These are phyloP conservation scores for Dendrobium officinale DNA, from an alignment of 106 monocot species.

Conservation along the genomic window DNA sequence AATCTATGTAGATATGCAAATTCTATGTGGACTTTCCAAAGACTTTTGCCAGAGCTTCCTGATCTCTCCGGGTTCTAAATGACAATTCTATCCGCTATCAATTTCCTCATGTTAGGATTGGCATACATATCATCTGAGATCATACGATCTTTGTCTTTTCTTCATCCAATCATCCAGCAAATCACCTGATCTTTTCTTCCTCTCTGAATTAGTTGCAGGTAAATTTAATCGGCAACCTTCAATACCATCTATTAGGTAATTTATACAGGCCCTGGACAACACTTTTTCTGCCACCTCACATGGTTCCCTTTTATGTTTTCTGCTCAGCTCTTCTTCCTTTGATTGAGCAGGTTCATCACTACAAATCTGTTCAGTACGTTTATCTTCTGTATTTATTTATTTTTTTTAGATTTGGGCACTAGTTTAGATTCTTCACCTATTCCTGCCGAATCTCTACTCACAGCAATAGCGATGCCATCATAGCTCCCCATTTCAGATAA, in stretches of 20 bases:
- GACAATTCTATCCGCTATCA: neutral
- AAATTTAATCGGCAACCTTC: neutral
- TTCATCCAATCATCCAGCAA: neutral
- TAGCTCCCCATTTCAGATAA: neutral
- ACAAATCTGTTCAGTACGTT: neutral
- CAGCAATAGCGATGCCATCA: neutral
- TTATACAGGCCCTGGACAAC: neutral
- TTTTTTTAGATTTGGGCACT: neutral
- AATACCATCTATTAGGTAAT: neutral
- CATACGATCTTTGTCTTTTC: neutral
- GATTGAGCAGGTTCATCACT: neutral
- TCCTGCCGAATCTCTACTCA: neutral
- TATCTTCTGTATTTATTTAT: neutral
- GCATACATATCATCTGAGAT: neutral
- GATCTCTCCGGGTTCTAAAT: constrained; percentile 8
- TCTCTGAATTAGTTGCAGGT: neutral
- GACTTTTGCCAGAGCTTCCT: constrained; percentile 22
- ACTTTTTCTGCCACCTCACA: neutral
- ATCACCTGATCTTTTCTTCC: neutral
- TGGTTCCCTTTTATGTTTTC: neutral
- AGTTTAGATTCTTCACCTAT: neutral
- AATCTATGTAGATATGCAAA: constrained; percentile 35
- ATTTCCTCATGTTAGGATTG: neutral
- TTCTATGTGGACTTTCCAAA: constrained; percentile 24
- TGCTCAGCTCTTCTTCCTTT: neutral